Base-by-base conservation (phyloP, 2,329 filamentous ascomycete genomes). In the Phialemoniopsis sp. region DNA sequence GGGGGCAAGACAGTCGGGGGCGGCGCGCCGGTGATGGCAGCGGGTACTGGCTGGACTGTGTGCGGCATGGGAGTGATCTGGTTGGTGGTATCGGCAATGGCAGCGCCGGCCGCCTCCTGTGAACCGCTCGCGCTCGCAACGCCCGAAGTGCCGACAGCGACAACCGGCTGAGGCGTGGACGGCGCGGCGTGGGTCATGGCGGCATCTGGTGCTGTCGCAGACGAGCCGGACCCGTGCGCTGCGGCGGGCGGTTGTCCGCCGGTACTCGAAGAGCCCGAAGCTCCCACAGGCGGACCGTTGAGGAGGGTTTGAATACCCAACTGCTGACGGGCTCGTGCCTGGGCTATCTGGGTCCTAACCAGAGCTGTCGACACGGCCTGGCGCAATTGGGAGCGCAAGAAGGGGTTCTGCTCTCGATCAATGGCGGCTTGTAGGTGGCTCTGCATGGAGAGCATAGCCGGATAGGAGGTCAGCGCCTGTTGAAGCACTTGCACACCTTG, bases 341-440 rank as follows among this genome's bases (percentile, higher is more conserved):
- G 71, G 14, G 64, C 64, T 17, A 69, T 63, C 40, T 76, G 73
- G 3, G 67, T 59, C 21, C 64, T 55, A 26, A 70, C 56, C 16
- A 76, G 44, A 5, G 72, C 68, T 12, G 62, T 60, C 16, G 66
- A 67, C 4, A 79, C 68, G 1, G 68, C 64, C 40, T 72, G 64
- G 32, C 76, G 65, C 9, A 80, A 60, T 41, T 75, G 70, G 4
- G 67, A 63, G 29, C 73, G 64, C 13, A 64, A 49, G 26, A 70
- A 60, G 0, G 72, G 64, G 33, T 71, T 76, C 0, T 64, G 54
- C 39, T 78, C 69, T 3, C 68, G 63, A 43, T 76, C 71, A 30
- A 80, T 79, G 5, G 66, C 64, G 0, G 62, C 53, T 45, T 76
- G 70, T 6, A 80, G 61, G 35, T 74, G 66, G 6, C 53, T 57